phyloP scores from a whole-genome alignment of 495 filamentous ascomycete genomes.

The Diplogelasinospora grovesii region DNA sequence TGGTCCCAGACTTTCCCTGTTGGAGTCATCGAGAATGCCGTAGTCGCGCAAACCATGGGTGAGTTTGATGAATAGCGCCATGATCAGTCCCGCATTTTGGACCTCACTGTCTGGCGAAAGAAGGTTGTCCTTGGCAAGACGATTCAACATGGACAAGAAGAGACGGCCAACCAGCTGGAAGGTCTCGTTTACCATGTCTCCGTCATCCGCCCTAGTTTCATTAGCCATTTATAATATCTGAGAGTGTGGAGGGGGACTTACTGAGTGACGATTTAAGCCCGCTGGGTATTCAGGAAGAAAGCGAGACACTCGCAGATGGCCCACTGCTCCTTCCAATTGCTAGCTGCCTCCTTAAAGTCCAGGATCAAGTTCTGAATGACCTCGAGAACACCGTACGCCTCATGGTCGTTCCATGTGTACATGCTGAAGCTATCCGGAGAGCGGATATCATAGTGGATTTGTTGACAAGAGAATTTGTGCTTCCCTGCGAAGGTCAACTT shows the following conservation, averaged over 20 bases:
- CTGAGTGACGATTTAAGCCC: slow-evolving; percentile 1
- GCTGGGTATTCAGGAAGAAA: slow-evolving; percentile 8
- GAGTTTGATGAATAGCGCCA: slow-evolving; percentile 27
- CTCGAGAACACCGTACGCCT: slow-evolving; percentile 27
- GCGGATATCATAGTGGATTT: slow-evolving; percentile 16
- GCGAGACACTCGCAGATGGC: slow-evolving; percentile 27
- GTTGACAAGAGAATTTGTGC: slow-evolving; percentile 16
- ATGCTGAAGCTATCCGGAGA: slow-evolving; percentile 30
- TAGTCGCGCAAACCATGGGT: slow-evolving; percentile 3
- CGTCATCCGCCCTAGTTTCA: slow-evolving; percentile 29
- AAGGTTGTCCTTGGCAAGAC: slow-evolving; percentile 22
- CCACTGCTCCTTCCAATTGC: slow-evolving; percentile 29
- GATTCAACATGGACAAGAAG: slow-evolving; percentile 31
- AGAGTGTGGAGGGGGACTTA: too few relatives aligned
- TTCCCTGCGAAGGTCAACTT: slow-evolving; percentile 30
- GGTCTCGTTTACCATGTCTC: slow-evolving; percentile 11
- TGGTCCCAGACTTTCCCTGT: slow-evolving; percentile 9
- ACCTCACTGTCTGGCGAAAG: slow-evolving; percentile 23
- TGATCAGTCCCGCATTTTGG: slow-evolving; percentile 25
- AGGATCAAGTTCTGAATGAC: slow-evolving; percentile 32
- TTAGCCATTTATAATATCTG: too few relatives aligned
- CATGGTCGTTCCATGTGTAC: slow-evolving; percentile 34
- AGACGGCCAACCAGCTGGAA: slow-evolving; percentile 25
- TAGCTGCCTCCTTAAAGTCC: slow-evolving; percentile 27
- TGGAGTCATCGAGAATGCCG: background rate